Conservation (phyloP, 352 stramenopile genomes). For the Globisporangium cystogenes region DNA sequence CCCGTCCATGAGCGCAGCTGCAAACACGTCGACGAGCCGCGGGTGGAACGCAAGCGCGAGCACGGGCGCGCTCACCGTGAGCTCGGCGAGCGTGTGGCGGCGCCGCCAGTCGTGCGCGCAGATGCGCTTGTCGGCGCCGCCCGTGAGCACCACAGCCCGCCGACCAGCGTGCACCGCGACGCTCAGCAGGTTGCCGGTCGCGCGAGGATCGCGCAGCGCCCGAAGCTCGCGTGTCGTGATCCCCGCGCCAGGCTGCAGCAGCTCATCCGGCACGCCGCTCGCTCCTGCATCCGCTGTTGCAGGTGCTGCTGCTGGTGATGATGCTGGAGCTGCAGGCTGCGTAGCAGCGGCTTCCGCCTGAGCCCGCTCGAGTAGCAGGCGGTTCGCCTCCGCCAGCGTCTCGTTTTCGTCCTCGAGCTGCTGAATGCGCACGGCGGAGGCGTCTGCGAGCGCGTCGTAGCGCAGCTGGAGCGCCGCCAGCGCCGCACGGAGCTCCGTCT, state of each 20-base stretch:
- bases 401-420: conserved; percentile 70
- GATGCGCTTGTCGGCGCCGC: conserved; percentile 71
- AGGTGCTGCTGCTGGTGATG: too few species aligned
- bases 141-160: conserved; percentile 42
- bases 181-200: conserved; percentile 66
- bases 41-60: conserved; percentile 64
- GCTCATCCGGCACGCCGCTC: conserved; percentile 59
- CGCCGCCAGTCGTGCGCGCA: conserved; percentile 62
- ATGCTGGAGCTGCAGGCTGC: conserved; percentile 7
- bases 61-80: conserved; percentile 37
- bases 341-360: conserved; percentile 31
- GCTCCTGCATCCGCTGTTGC: too few species aligned
- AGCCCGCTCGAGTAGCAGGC: conserved; percentile 54
- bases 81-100: conserved; percentile 32
- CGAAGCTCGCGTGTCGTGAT: conserved; percentile 21
- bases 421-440: conserved; percentile 37
- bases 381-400: conserved; percentile 66
- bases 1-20: conserved; percentile 70
- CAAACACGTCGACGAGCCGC: conserved; percentile 37
- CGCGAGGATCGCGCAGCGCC: conserved; percentile 41
- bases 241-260: conserved; percentile 46
- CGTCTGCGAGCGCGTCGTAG: conserved; percentile 34
- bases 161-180: conserved; percentile 37
- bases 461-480: conserved; percentile 42
- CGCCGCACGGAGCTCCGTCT: conserved; percentile 29